Percentiles rank a stretch among this genome's conserved stretches.
phyloP scores from a whole-genome alignment of 2,329 filamentous ascomycete species.

The Penicillium sp. region DNA sequence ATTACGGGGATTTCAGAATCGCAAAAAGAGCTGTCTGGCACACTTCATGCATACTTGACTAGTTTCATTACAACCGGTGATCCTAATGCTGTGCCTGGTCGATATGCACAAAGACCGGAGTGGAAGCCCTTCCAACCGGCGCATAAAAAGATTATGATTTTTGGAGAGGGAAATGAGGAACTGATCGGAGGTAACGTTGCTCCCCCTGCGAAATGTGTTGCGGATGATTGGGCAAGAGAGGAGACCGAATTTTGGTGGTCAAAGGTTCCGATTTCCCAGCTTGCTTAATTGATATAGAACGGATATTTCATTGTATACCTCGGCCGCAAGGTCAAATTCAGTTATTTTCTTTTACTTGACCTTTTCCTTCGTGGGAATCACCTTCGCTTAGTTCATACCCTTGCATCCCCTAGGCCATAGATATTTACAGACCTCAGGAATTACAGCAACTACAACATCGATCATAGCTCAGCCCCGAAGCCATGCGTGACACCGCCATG shows the following conservation, averaged over 20 bases:
- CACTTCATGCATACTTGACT: constrained; percentile 42
- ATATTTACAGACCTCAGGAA: too few relatives aligned
- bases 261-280: constrained; percentile 25
- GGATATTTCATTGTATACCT: not conserved
- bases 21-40: constrained; percentile 39
- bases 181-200: constrained; percentile 38
- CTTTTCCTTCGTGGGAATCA: too few relatives aligned
- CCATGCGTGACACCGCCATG: too few relatives aligned
- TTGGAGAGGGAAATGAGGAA: constrained; percentile 45
- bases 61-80: constrained; percentile 44
- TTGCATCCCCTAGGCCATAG: too few relatives aligned
- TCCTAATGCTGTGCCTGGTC: constrained; percentile 34
- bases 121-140: constrained; percentile 32
- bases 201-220: constrained; percentile 34
- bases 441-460: too few relatives aligned
- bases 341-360: not conserved
- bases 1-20: constrained; percentile 31
- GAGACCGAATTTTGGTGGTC: constrained; percentile 44
- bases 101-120: constrained; percentile 23
- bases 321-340: not conserved
- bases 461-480: too few relatives aligned
- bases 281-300: constrained; percentile 5
- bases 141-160: constrained; percentile 34
- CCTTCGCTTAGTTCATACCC: too few relatives aligned
- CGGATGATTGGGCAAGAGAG: constrained; percentile 37